A percentile compares a stretch with the other conserved stretches of the same genome.
Conservation (phyloP, 1,139 yeast genomes). For the Lodderomyces parapsilosis region DNA sequence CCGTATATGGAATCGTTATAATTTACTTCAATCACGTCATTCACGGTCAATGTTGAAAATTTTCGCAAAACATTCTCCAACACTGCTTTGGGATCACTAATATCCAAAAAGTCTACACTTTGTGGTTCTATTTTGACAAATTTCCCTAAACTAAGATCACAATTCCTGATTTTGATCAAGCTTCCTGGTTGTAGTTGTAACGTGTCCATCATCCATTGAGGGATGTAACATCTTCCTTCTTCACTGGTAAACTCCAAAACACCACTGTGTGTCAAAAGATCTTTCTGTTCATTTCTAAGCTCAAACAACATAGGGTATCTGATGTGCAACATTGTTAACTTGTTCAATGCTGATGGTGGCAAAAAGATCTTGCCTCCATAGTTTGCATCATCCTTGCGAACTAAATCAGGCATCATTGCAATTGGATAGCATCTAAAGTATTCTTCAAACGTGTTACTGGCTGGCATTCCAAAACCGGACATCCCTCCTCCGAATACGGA, state of each 20-base stretch:
- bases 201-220: conserved; percentile 96
- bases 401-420: conserved; percentile 83
- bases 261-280: conserved; percentile 75
- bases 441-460: conserved; percentile 57
- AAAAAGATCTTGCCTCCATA: conserved; percentile 95
- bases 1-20: conserved; percentile 81
- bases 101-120: conserved; percentile 87
- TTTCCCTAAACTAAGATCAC: conserved; percentile 81
- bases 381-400: conserved; percentile 78
- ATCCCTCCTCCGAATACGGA: conserved; percentile 38
- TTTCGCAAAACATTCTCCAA: conserved; percentile 87
- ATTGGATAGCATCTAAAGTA: conserved; percentile 91
- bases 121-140: conserved; percentile 96
- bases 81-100: conserved; percentile 95
- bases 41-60: conserved; percentile 82
- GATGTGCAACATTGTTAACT: conserved; percentile 80
- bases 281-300: conserved; percentile 64
- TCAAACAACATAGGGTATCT: conserved; percentile 95
- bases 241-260: conserved; percentile 96
- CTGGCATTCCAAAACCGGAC: conserved; percentile 25
- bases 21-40: conserved; percentile 80
- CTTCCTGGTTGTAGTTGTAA: conserved; percentile 75
- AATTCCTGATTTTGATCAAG: conserved; percentile 67
- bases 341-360: conserved; percentile 91
- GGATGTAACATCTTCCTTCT: conserved; percentile 92